Evolutionary conservation across 495 filamentous ascomycete species (phyloP).

Genomic region (Tuber indicum): DNA sequence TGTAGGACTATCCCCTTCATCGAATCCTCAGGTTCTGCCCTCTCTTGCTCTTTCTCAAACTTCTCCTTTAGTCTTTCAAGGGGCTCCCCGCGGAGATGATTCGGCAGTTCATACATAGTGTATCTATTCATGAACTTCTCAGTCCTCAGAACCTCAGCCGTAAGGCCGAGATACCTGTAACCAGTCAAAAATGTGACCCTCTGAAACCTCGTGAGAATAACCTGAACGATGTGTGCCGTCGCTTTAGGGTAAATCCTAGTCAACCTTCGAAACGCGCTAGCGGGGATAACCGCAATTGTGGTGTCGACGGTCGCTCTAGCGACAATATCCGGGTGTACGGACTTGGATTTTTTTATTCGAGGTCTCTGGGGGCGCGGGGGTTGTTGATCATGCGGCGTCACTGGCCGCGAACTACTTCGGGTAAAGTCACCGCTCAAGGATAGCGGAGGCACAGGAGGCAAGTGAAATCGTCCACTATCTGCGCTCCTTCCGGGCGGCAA

Average conservation of each 20-base stretch:
- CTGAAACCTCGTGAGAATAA: constrained; percentile 89
- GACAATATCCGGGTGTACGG: constrained; percentile 93
- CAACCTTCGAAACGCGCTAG: constrained; percentile 84
- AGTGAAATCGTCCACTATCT: constrained; percentile 25
- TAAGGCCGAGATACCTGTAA: constrained; percentile 86
- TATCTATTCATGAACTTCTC: constrained; percentile 88
- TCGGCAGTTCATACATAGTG: constrained; percentile 84
- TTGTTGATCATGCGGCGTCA: constrained; percentile 25
- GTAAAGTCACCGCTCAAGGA: constrained; percentile 27
- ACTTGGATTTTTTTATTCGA: constrained; percentile 55
- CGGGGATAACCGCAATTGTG: constrained; percentile 96
- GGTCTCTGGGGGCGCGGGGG: constrained; percentile 43
- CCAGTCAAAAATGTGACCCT: constrained; percentile 90
- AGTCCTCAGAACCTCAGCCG: constrained; percentile 80
- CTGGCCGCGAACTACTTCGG: constrained; percentile 47
- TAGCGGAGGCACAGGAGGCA: constrained; percentile 30
- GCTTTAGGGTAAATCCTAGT: constrained; percentile 95
- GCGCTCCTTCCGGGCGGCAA: constrained; percentile 22
- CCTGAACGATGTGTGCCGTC: constrained; percentile 93
- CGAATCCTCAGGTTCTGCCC: constrained; percentile 72
- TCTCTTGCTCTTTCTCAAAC: constrained; percentile 77
- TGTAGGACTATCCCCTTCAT: constrained; percentile 94
- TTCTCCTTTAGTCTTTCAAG: constrained; percentile 87
- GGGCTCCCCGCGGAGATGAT: constrained; percentile 77
- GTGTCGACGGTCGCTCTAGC: constrained; percentile 95